phyloP scores from a whole-genome alignment of 176 grass and related monocot species.

The Oryza nivara region DNA sequence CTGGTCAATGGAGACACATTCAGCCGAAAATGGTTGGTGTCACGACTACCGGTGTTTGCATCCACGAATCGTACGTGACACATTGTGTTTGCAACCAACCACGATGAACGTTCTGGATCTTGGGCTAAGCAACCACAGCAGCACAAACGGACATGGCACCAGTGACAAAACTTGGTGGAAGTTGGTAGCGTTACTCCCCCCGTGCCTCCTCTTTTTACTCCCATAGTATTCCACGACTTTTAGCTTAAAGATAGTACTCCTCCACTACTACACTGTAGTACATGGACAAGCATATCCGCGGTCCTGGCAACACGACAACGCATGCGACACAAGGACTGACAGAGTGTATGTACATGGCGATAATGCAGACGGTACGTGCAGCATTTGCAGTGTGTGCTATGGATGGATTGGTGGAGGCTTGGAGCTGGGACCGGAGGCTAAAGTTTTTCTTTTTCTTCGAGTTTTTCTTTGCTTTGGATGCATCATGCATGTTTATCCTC shows the following conservation, averaged over 20 bases:
- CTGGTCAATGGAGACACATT: too few relatives aligned
- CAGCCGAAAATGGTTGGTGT: not conserved
- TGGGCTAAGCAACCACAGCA: not conserved
- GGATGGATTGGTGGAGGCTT: not conserved
- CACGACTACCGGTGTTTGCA: not conserved
- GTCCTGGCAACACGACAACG: conserved; percentile 19
- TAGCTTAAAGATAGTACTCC: not conserved
- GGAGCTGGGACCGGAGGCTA: not conserved
- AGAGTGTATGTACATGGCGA: not conserved
- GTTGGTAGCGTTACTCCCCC: not conserved
- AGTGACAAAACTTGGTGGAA: conserved; percentile 29
- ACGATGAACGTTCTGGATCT: not conserved
- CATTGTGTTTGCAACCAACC: not conserved
- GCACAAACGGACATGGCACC: not conserved
- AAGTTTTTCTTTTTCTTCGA: not conserved
- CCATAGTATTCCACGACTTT: not conserved
- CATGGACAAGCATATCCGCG: conserved; percentile 21
- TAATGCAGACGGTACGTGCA: not conserved
- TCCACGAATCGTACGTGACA: not conserved
- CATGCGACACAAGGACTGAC: not conserved
- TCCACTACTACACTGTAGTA: not conserved
- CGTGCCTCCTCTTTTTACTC: not conserved
- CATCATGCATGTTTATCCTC: too few relatives aligned
- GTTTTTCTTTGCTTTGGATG: not conserved
- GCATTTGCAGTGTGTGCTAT: not conserved